A percentile compares a stretch with the other conserved stretches of the same genome.
Conservation (phyloP, 2,329 filamentous ascomycete genomes). For the Rosellinia necatrix region DNA sequence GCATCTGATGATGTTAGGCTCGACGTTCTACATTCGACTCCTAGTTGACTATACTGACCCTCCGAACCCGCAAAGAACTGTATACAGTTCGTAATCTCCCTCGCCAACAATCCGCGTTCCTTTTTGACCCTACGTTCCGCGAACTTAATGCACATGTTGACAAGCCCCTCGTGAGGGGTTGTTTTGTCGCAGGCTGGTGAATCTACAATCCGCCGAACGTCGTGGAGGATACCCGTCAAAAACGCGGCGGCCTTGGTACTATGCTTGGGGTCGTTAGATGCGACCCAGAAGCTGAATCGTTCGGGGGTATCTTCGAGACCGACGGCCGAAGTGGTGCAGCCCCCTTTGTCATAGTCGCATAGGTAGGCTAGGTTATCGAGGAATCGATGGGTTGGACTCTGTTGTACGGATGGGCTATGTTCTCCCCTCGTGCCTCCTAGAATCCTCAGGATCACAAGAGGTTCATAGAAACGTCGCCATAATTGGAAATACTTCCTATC, state of each 20-base stretch:
- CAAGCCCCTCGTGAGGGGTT: slow-evolving; percentile 26
- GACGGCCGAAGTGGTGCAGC: slow-evolving; percentile 50
- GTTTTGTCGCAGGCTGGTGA: slow-evolving; percentile 1
- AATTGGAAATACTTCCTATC: slow-evolving; percentile 17
- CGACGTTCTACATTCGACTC: not conserved
- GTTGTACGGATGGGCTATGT: slow-evolving; percentile 28
- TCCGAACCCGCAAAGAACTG: not conserved
- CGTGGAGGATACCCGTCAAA: slow-evolving; percentile 35
- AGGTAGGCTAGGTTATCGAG: slow-evolving; percentile 49
- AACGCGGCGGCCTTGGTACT: slow-evolving; percentile 38
- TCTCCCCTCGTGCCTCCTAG: slow-evolving; percentile 43
- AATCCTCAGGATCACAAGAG: slow-evolving; percentile 41
- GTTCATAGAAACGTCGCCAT: slow-evolving; percentile 45
- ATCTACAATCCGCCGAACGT: slow-evolving; percentile 7
- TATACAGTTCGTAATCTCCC: not conserved
- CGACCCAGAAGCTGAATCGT: slow-evolving; percentile 49
- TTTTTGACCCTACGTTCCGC: slow-evolving; percentile 22
- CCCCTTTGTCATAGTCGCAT: slow-evolving; percentile 53
- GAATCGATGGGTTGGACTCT: slow-evolving; percentile 36
- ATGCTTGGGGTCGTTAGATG: slow-evolving; percentile 43
- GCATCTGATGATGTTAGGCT: slow-evolving; percentile 15
- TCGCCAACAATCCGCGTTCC: slow-evolving; percentile 15
- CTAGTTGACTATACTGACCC: slow-evolving; percentile 17
- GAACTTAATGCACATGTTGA: slow-evolving; percentile 26
- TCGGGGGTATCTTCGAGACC: slow-evolving; percentile 44